Conservation (phyloP, 305 asterid genomes). For the Caryopteris hybrid region DNA sequence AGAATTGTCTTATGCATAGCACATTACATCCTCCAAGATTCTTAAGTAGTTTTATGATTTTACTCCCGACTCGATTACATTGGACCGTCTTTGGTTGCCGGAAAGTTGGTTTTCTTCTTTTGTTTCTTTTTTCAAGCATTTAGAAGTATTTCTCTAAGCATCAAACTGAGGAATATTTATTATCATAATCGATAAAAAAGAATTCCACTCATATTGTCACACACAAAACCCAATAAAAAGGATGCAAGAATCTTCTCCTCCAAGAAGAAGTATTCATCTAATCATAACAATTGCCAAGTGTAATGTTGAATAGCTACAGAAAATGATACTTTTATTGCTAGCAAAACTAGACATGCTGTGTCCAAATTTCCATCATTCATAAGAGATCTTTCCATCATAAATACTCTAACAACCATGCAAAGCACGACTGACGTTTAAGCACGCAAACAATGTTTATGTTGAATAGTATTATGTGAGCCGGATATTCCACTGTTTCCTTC, state of each 20-base stretch:
- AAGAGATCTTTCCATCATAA: background rate
- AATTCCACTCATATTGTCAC: background rate
- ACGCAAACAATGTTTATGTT: background rate
- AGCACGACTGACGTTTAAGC: background rate
- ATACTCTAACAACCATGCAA: background rate
- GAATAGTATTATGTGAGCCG: background rate
- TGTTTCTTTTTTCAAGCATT: background rate
- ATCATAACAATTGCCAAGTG: background rate
- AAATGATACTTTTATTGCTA: background rate
- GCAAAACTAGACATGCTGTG: background rate
- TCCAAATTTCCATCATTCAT: background rate
- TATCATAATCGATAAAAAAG: background rate
- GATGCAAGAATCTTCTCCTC: background rate
- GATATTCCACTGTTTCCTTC: no score
- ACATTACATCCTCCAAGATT: background rate
- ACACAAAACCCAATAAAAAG: background rate
- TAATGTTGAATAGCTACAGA: background rate
- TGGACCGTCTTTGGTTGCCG: background rate
- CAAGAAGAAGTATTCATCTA: background rate
- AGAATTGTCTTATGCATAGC: background rate
- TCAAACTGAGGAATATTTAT: background rate
- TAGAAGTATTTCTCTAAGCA: background rate
- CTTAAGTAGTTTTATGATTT: background rate
- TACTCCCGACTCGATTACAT: background rate
- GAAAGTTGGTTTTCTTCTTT: background rate